phyloP scores from a whole-genome alignment of 148 eudicot species.

The Camellia japonica region DNA sequence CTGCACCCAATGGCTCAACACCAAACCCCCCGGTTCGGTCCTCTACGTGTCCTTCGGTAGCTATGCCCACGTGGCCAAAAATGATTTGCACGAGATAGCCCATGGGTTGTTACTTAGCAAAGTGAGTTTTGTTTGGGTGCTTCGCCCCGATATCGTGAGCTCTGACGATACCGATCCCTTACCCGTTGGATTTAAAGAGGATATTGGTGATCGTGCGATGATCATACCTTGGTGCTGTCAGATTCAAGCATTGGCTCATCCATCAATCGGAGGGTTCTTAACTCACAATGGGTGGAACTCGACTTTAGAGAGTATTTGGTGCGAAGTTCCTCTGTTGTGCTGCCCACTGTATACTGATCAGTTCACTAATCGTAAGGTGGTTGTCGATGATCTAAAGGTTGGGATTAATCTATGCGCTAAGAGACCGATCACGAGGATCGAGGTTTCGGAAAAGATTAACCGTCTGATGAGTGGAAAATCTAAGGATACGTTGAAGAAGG shows the following conservation, averaged over 20 bases:
- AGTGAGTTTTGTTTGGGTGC: slow-evolving; percentile 65
- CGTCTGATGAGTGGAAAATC: slow-evolving; percentile 36
- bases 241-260: slow-evolving; percentile 40
- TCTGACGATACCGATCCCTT: slow-evolving; percentile 32
- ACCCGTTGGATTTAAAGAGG: slow-evolving; percentile 52
- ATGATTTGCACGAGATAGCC: slow-evolving; percentile 49
- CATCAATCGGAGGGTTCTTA: slow-evolving; percentile 57
- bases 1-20: slow-evolving; percentile 60
- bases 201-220: slow-evolving; percentile 36
- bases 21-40: slow-evolving; percentile 51
- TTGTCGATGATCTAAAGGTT: slow-evolving; percentile 70
- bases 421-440: slow-evolving; percentile 21
- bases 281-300: slow-evolving; percentile 89
- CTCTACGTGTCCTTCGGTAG: slow-evolving; percentile 79
- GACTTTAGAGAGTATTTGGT: slow-evolving; percentile 62
- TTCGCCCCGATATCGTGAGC: slow-evolving; percentile 54
- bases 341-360: slow-evolving; percentile 67
- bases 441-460: slow-evolving; percentile 40
- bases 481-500: slow-evolving; percentile 18
- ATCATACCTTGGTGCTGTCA: slow-evolving; percentile 70
- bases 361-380: slow-evolving; percentile 61
- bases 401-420: slow-evolving; percentile 51
- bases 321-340: slow-evolving; percentile 57
- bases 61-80: slow-evolving; percentile 45
- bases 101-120: slow-evolving; percentile 49